A percentile compares a stretch with the other conserved stretches of the same genome.
These are phyloP conservation scores for Ajuga chamaepitys DNA, from an alignment of 257 asterid genomes.

Conservation along the genomic window DNA sequence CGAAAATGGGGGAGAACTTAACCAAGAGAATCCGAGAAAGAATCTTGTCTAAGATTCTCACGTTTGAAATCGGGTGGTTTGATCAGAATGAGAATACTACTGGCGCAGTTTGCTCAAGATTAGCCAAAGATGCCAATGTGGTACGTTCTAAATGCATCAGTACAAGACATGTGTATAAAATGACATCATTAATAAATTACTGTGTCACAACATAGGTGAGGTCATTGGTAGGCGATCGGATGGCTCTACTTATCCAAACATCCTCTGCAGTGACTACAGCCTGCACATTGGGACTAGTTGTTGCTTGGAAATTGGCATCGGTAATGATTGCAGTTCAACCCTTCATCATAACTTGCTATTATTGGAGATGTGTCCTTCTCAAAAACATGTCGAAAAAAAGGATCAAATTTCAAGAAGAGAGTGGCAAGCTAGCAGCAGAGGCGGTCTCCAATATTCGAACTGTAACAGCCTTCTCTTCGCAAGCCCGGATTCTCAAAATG, in stretches of 20 bases:
- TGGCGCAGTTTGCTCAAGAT: conserved; percentile 77
- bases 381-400: conserved; percentile 72
- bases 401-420: conserved; percentile 69
- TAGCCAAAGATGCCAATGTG: conserved; percentile 94
- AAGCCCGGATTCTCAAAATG: conserved; percentile 63
- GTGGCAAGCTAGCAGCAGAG: conserved; percentile 88
- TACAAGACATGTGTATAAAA: too few species aligned
- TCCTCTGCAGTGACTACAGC: conserved; percentile 68
- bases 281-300: conserved; percentile 69
- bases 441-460: conserved; percentile 88
- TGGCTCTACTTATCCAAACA: conserved; percentile 70
- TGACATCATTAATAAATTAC: too few species aligned
- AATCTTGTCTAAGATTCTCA: conserved; percentile 78
- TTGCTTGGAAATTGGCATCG: conserved; percentile 83
- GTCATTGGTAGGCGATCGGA: conserved; percentile 83
- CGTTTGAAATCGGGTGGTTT: conserved; percentile 90
- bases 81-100: conserved; percentile 74
- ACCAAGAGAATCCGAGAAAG: conserved; percentile 82
- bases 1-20: conserved; percentile 86
- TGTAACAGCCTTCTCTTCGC: conserved; percentile 75
- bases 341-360: conserved; percentile 56
- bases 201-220: conserved; percentile 42
- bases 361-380: conserved; percentile 55
- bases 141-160: conserved; percentile 37
- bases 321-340: conserved; percentile 91